Evolutionary conservation across 164 flowering plant genomes (phyloP).

Genomic region (Magnolia sinica): DNA sequence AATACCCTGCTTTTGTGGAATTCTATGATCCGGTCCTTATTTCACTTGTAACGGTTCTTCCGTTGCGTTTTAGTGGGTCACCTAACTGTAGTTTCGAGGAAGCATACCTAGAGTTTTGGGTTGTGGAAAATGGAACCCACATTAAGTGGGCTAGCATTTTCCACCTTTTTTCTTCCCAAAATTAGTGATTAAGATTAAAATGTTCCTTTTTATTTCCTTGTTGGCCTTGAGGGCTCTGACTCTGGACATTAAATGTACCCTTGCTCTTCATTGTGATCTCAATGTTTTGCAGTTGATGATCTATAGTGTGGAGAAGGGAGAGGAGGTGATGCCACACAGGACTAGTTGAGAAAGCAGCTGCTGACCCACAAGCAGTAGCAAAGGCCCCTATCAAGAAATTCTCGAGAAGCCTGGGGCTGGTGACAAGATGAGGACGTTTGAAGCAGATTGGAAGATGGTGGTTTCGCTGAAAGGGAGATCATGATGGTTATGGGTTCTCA

Average conservation of each 20-base stretch:
- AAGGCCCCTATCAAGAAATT: neutral
- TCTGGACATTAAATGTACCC: neutral
- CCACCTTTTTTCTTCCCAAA: neutral
- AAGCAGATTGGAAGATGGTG: neutral
- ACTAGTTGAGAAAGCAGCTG: neutral
- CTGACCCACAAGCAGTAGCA: neutral
- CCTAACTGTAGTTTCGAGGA: no score
- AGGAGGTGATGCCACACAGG: constrained; percentile 12
- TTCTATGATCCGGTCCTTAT: neutral
- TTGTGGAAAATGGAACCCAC: neutral
- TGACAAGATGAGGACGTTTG: neutral
- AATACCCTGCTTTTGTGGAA: neutral
- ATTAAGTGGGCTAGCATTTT: no score
- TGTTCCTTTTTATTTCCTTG: neutral
- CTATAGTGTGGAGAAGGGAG: constrained; percentile 6
- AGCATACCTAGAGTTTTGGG: neutral
- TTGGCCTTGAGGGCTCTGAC: neutral
- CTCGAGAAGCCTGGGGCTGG: neutral
- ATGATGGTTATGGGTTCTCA: neutral
- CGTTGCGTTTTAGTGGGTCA: neutral
- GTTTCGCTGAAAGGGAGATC: neutral
- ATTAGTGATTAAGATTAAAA: neutral
- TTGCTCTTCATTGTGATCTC: neutral
- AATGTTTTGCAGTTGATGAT: constrained; percentile 8
- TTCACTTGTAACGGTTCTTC: neutral